Percentiles rank a stretch among this genome's conserved stretches.
phyloP scores from a whole-genome alignment of 768 basidiomycete species.

The Phylloporus sp. region DNA sequence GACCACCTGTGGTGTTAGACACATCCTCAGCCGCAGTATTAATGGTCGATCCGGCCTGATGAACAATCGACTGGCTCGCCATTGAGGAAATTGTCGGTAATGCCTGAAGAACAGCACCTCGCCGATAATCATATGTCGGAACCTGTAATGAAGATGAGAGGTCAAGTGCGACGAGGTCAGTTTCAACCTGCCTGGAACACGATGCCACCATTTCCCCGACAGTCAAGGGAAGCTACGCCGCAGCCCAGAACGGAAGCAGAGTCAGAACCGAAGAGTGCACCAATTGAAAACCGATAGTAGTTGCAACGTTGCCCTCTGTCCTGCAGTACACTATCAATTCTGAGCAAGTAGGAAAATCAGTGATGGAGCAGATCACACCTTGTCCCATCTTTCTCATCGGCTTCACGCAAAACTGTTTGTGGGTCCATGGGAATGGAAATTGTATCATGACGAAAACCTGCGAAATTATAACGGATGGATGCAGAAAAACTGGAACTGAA shows the following conservation, averaged over 20 bases:
- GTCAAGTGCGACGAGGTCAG: too few species aligned
- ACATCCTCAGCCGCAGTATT: too few species aligned
- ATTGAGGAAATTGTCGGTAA: too few species aligned
- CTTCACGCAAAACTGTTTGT: neutral
- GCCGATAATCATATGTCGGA: neutral
- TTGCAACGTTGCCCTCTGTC: neutral
- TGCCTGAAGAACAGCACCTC: neutral
- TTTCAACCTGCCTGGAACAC: neutral
- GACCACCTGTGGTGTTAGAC: too few species aligned
- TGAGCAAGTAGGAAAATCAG: neutral
- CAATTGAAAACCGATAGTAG: neutral
- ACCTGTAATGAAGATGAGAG: neutral
- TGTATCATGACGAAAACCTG: neutral
- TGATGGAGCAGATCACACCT: neutral
- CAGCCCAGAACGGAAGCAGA: neutral
- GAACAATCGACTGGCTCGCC: too few species aligned
- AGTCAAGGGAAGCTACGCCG: neutral
- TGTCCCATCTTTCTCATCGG: neutral
- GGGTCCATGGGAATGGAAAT: neutral
- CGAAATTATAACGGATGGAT: neutral
- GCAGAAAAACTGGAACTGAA: neutral
- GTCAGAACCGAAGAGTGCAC: neutral
- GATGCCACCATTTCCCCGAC: neutral
- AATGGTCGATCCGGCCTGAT: too few species aligned
- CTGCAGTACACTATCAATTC: neutral